Evolutionary conservation across 2,329 filamentous ascomycete genomes (phyloP).

Genomic region (Pseudogymnoascus sp.): DNA sequence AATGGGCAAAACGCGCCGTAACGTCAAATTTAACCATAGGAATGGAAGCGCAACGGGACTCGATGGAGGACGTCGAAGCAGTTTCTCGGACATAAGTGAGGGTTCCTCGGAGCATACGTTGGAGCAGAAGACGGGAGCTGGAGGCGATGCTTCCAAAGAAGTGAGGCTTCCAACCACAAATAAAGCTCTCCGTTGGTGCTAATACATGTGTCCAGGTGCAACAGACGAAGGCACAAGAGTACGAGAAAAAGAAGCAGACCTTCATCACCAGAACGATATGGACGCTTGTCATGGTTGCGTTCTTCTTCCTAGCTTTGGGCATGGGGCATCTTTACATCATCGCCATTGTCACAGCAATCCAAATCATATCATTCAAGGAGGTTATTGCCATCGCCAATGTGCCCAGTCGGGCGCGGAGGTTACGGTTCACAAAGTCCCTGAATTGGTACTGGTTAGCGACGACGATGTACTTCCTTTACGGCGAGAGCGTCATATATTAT

Average conservation of each 20-base stretch:
- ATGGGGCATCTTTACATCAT: slow-evolving; percentile 97
- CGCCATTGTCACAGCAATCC: slow-evolving; percentile 80
- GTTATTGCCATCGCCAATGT: slow-evolving; percentile 97
- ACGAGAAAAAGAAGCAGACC: slow-evolving; percentile 97
- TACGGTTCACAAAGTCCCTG: slow-evolving; percentile 89
- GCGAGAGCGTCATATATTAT: slow-evolving; percentile 98
- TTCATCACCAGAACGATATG: slow-evolving; percentile 96
- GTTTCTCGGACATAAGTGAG: slow-evolving; percentile 64
- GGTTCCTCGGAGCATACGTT: slow-evolving; percentile 35
- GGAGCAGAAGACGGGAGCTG: slow-evolving; percentile 18
- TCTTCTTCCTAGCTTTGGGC: slow-evolving; percentile 88
- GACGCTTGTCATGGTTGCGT: slow-evolving; percentile 94
- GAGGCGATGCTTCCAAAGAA: slow-evolving; percentile 31
- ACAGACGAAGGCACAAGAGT: slow-evolving; percentile 50
- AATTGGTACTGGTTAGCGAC: slow-evolving; percentile 99
- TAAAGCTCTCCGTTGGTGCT: slow-evolving; percentile 13
- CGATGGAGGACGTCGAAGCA: slow-evolving; percentile 45
- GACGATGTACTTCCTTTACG: slow-evolving; percentile 98
- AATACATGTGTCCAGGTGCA: slow-evolving; percentile 17
- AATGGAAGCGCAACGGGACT: slow-evolving; percentile 21
- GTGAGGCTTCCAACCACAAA: slow-evolving; percentile 24
- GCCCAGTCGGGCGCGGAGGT: slow-evolving; percentile 78
- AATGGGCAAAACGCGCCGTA: slow-evolving; percentile 41
- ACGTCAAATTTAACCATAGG: slow-evolving; percentile 43
- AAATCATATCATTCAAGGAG: slow-evolving; percentile 98